Base-by-base conservation (phyloP, 139 green algal genomes). In the Zygnema circumcarinatum region DNA sequence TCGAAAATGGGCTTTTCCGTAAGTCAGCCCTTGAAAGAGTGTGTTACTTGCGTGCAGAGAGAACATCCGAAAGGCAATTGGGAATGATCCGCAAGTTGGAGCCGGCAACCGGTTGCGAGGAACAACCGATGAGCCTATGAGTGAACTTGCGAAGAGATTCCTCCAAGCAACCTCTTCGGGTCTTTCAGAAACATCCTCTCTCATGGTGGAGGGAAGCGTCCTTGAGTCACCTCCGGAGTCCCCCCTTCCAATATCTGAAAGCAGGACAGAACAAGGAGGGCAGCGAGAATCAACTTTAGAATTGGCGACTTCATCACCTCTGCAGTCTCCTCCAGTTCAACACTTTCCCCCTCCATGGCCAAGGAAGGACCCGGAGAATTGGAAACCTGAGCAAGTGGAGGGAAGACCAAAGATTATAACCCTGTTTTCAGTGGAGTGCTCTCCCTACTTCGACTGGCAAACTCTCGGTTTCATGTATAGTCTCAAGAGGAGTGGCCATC, bases 361-460 rank as follows among this genome's bases (percentile, higher is more conserved):
- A 7, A 7, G 7, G 47, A 62, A 62, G 16, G 47, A 62, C 16
- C 7, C 16, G 7, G 7, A 7, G 7, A 62, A 62, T 62, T 62
- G 47, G 47, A 16, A 62, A 16, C 47, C 47, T 62, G 7, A 16
- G 7, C 47, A 62, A 62, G 47, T 62, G 47, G 47, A 62, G 47
- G 79, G 79, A 7, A 35, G 36, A 40, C 81, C 81, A 47, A 41
- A 52, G 7, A 81, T 87, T 53, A 52, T 62, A 3, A 90, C 85
- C 29, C 38, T 90, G 20, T 90, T 90, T 35, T 88, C 79, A 36
- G 79, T 21, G 38, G 85, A 90, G 85, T 90, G 85, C 76, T 85
- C 16, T 0, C 7, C 78, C 25, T 90, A 90, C n/a, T 90, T 90
- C 52, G 85, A 90, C 67, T 90, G 85, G 85, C 85, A 90, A 79